Conservation (phyloP, 208 protist species). For the Phytomonas sp. region DNA sequence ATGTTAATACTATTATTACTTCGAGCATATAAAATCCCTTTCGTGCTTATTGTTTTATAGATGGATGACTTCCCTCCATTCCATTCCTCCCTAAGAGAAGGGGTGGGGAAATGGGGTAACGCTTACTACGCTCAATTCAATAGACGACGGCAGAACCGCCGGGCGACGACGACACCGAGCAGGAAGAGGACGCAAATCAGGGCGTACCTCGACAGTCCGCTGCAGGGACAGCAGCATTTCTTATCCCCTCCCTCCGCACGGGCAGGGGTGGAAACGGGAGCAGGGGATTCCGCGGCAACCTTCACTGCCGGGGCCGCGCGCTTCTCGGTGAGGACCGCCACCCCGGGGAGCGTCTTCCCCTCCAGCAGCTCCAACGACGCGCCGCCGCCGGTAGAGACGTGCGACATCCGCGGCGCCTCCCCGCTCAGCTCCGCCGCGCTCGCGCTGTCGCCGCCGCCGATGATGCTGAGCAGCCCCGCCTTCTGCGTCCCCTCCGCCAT, state of each 20-base stretch:
- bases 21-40: neutral
- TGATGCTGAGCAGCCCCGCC: conserved; percentile 81
- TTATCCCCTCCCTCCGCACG: neutral
- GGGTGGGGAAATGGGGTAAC: no score
- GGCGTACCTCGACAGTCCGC: neutral
- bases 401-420: conserved; percentile 90
- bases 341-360: conserved; percentile 92
- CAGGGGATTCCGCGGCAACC: no score
- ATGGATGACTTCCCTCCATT: neutral
- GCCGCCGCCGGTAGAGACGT: conserved; percentile 98
- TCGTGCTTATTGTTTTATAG: neutral
- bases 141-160: neutral
- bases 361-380: conserved; percentile 99
- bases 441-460: conserved; percentile 96
- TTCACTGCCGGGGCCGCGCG: conserved; percentile 5
- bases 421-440: conserved; percentile 88
- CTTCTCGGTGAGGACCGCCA: conserved; percentile 77
- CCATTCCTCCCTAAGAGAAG: no score
- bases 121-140: neutral
- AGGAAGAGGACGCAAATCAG: neutral
- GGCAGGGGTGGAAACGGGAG: no score
- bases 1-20: neutral
- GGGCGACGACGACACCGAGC: neutral
- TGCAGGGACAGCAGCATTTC: conserved; percentile 2
- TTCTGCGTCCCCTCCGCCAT: conserved; percentile 64